These are phyloP conservation scores for Fusarium beomiforme DNA, from an alignment of 2,329 filamentous ascomycete species.

Conservation along the genomic window DNA sequence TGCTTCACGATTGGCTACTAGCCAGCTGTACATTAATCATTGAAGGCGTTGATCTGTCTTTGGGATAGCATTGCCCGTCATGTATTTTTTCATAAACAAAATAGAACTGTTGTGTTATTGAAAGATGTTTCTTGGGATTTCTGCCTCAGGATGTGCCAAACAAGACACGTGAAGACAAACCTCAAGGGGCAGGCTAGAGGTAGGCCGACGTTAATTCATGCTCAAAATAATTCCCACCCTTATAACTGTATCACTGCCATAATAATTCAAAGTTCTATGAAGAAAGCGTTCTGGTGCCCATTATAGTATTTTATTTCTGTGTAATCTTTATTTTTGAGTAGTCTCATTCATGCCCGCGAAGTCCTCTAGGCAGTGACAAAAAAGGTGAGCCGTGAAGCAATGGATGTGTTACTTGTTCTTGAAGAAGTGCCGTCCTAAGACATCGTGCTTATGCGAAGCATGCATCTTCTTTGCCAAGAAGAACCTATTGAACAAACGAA, in stretches of 20 bases:
- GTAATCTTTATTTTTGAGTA: neutral
- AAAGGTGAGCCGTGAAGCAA: neutral
- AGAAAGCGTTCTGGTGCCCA: neutral
- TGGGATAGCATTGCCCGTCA: slow-evolving; percentile 10
- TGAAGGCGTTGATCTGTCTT: slow-evolving; percentile 21
- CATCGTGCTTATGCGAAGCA: neutral
- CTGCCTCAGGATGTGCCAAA: neutral
- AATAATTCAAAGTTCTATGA: neutral
- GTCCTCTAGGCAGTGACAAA: no score
- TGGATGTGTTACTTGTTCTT: neutral
- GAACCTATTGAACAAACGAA: neutral
- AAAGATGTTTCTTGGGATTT: neutral
- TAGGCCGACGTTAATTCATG: neutral
- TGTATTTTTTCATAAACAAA: slow-evolving; percentile 3
- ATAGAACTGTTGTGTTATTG: neutral
- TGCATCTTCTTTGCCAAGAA: neutral
- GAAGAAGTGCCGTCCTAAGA: no score
- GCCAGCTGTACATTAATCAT: slow-evolving; percentile 29
- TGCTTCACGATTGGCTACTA: neutral
- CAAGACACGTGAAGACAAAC: neutral
- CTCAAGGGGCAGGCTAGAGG: neutral
- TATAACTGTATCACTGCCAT: neutral
- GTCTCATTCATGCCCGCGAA: neutral
- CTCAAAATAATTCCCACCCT: neutral
- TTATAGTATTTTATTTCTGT: neutral